Base-by-base conservation (phyloP, 352 stramenopile species). In the Aphanomyces euteiches region DNA sequence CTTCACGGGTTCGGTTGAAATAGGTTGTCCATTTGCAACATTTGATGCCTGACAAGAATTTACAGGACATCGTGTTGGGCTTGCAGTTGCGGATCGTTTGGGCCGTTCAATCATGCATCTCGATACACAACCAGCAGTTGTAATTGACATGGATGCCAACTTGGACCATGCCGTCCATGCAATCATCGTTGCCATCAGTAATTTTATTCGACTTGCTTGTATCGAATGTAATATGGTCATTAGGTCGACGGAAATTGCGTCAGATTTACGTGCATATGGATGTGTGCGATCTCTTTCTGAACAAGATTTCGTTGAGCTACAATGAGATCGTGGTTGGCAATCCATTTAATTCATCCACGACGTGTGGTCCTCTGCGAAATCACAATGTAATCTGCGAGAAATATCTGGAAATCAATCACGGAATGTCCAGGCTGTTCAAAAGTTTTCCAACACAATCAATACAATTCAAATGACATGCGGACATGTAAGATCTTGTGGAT, bases 81-180 rank as follows among this genome's bases (percentile, higher is more conserved):
- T 92, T 59, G 79, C 88, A 19, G 89, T 97, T 21, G 88, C 85
- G 13, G 80, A 78, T 7, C 85, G 91, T 61, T 96, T 97, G 72
- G 91, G 90, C 67, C 92, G 95, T 76, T 89, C 84, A 37, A 91
- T 97, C 68, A 79, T 97, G 7, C 90, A 97, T 66, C 77, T 97
- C 5, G 90, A 90, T 28, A 90, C 90, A 41, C 97, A 97, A 76
- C 97, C 97, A 68, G 90, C 90, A 15, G 96, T 96, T 79, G 95
- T 97, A 64, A 86, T 97, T n/a, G 84, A 95, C 77, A 83, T 90
- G 75, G 82, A 93, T 67, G 91, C 91, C 10, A 87, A 97, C 67
- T 72, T 96, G n/a, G 87, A 97, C 69, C 89, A 96, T 79, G 90
- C 90, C 28, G 70, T 97, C 38, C 84, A 89, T 28, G 91, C 80